Percentiles rank a stretch among this genome's conserved stretches.
Evolutionary conservation across 345 rosid species (phyloP).

Genomic region (Lepidium sativum): DNA sequence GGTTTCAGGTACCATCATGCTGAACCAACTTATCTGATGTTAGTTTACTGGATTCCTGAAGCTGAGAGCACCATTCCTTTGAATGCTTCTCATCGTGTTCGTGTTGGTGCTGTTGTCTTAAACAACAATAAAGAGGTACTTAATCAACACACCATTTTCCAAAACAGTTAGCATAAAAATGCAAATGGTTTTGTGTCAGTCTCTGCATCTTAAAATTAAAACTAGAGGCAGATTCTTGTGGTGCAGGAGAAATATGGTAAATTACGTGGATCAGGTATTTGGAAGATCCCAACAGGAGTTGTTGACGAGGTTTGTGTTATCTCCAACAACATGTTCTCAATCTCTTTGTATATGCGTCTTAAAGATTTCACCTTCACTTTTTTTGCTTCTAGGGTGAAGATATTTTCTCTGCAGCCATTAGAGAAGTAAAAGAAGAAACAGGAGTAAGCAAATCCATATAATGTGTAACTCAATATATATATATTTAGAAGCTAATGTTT

Average conservation of each 20-base stretch:
- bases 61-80: constrained; percentile 55
- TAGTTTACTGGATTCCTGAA: constrained; percentile 71
- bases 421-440: constrained; percentile 93
- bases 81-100: constrained; percentile 68
- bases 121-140: constrained; percentile 66
- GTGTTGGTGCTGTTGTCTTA: constrained; percentile 68
- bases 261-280: constrained; percentile 43
- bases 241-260: constrained; percentile 73
- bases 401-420: constrained; percentile 41
- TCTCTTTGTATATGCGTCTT: neutral
- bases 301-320: constrained; percentile 55
- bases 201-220: neutral
- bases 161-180: neutral
- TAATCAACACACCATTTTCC: neutral
- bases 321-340: neutral
- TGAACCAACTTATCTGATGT: constrained; percentile 75
- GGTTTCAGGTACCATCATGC: constrained; percentile 81
- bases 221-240: constrained; percentile 46
- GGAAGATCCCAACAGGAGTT: constrained; percentile 90
- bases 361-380: neutral
- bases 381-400: constrained; percentile 56
- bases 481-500: neutral
- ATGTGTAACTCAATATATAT: neutral
- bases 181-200: neutral
- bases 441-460: constrained; percentile 41